A percentile compares a stretch with the other conserved stretches of the same genome.
Conservation (phyloP, 2,329 filamentous ascomycete genomes). For the Aspergillus ustus region DNA sequence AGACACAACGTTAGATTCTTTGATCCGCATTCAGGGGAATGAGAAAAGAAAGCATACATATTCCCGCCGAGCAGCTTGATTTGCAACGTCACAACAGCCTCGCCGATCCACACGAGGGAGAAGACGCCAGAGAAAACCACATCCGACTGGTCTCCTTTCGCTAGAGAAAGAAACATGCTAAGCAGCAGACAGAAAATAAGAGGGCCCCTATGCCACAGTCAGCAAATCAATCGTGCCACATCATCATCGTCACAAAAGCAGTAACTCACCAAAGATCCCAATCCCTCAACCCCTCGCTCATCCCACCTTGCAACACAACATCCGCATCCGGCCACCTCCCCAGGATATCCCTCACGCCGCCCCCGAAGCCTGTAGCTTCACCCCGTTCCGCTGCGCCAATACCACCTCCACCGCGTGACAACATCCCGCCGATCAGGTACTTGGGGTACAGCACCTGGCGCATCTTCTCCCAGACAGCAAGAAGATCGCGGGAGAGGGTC, state of each 20-base stretch:
- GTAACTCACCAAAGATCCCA: slow-evolving; percentile 84
- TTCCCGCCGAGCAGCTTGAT: slow-evolving; percentile 95
- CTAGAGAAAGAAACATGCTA: slow-evolving; percentile 85
- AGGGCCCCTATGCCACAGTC: slow-evolving; percentile 67
- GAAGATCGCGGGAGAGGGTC: slow-evolving; percentile 87
- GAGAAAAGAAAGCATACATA: slow-evolving; percentile 70
- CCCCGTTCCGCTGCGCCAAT: slow-evolving; percentile 61
- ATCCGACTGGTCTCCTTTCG: slow-evolving; percentile 78
- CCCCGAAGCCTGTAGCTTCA: slow-evolving; percentile 53
- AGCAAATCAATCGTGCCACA: slow-evolving; percentile 5
- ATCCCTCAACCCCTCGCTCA: slow-evolving; percentile 89
- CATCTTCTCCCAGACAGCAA: slow-evolving; percentile 98
- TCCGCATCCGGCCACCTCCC: slow-evolving; percentile 72
- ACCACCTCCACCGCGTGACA: slow-evolving; percentile 61
- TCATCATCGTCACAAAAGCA: background rate
- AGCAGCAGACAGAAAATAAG: slow-evolving; percentile 91
- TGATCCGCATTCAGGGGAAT: background rate
- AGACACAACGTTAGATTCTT: slow-evolving; percentile 29
- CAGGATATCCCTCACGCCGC: slow-evolving; percentile 58
- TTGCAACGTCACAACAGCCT: slow-evolving; percentile 95
- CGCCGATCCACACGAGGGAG: slow-evolving; percentile 94
- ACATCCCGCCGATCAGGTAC: slow-evolving; percentile 77
- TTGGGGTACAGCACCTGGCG: slow-evolving; percentile 94
- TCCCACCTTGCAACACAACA: slow-evolving; percentile 67
- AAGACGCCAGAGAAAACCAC: slow-evolving; percentile 95